Conservation (phyloP, 331 rosid genomes). For the Spiraea crenata region DNA sequence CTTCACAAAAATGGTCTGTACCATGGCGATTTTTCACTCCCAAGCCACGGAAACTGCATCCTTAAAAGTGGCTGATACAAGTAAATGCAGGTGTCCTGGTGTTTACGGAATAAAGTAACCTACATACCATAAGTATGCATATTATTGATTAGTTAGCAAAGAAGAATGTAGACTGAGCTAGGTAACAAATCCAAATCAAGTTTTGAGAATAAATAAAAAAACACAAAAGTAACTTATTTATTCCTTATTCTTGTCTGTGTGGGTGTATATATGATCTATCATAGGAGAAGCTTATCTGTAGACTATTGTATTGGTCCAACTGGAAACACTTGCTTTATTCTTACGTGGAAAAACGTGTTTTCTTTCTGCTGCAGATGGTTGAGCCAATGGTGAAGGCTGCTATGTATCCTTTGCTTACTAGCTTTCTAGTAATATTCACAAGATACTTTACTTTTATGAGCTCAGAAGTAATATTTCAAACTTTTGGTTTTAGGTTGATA, state of each 20-base stretch:
- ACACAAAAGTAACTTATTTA: background rate
- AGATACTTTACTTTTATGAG: slow-evolving; percentile 12
- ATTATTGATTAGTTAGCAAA: background rate
- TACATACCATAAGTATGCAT: background rate
- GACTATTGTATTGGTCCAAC: background rate
- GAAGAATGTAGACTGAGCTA: no score
- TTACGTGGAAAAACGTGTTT: background rate
- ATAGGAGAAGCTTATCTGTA: background rate
- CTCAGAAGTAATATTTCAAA: background rate
- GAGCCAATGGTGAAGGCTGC: slow-evolving; percentile 90
- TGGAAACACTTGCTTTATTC: background rate
- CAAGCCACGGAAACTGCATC: background rate
- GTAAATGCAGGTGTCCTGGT: slow-evolving; percentile 1
- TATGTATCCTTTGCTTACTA: slow-evolving; percentile 59
- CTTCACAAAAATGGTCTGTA: background rate
- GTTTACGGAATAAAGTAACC: background rate
- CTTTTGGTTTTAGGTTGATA: background rate
- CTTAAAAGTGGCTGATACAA: background rate
- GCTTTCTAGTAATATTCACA: slow-evolving; percentile 7
- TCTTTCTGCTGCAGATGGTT: slow-evolving; percentile 69
- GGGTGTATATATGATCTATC: background rate
- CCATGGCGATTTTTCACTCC: background rate
- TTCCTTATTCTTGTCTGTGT: background rate
- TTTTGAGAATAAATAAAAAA: background rate
- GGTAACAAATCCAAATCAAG: background rate